These are phyloP conservation scores for Serendipita sp. DNA, from an alignment of 768 basidiomycete genomes.

Conservation along the genomic window DNA sequence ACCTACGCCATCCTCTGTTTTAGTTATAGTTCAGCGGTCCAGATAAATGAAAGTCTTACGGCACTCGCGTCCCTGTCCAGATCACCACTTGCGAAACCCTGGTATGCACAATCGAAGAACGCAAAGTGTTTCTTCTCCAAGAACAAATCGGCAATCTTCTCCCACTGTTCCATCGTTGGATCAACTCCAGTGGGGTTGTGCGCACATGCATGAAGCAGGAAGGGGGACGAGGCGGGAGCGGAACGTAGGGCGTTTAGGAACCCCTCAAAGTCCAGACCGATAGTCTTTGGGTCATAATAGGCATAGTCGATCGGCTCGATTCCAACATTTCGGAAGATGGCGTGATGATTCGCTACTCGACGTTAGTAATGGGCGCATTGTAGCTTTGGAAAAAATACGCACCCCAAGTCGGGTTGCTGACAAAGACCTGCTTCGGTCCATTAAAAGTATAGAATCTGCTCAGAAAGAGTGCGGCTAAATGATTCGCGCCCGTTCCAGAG, in stretches of 20 bases:
- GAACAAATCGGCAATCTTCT: slow-evolving; percentile 54
- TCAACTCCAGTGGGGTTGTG: slow-evolving; percentile 97
- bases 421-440: slow-evolving; percentile 51
- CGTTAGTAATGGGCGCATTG: background rate
- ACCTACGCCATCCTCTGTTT: slow-evolving; percentile 2
- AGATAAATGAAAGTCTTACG: slow-evolving; percentile 25
- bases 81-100: slow-evolving; percentile 90
- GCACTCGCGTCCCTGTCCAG: slow-evolving; percentile 85
- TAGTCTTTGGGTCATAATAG: slow-evolving; percentile 87
- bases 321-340: slow-evolving; percentile 81
- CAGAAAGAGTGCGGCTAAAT: slow-evolving; percentile 78
- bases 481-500: slow-evolving; percentile 92
- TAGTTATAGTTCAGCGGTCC: background rate
- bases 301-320: slow-evolving; percentile 75
- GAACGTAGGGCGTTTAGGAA: slow-evolving; percentile 41
- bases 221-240: slow-evolving; percentile 63
- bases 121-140: slow-evolving; percentile 61
- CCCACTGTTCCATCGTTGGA: slow-evolving; percentile 80
- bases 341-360: slow-evolving; percentile 61
- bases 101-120: slow-evolving; percentile 94
- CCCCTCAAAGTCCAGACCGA: slow-evolving; percentile 66
- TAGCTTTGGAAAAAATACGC: slow-evolving; percentile 18
- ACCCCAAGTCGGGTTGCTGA: slow-evolving; percentile 96
- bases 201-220: slow-evolving; percentile 86
- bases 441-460: slow-evolving; percentile 62